These are phyloP conservation scores for Mycogone perniciosa DNA, from an alignment of 2,329 filamentous ascomycete genomes.

Conservation along the genomic window DNA sequence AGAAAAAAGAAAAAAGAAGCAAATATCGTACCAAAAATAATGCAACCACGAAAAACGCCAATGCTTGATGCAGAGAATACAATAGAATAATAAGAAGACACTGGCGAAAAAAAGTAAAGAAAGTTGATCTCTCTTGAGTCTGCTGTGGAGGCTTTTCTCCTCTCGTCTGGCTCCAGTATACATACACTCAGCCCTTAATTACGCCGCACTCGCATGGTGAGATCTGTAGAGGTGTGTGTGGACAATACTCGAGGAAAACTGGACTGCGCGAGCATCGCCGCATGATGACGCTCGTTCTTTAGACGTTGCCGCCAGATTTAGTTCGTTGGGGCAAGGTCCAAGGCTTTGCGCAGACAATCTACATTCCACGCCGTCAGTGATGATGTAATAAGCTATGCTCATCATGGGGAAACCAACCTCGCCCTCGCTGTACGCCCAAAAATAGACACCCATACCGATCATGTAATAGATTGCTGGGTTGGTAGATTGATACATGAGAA, in stretches of 20 bases:
- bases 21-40: background rate
- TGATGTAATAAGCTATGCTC: too few relatives aligned
- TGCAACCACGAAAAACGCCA: background rate
- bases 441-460: slow-evolving; percentile 79
- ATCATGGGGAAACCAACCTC: slow-evolving; percentile 58
- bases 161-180: background rate
- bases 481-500: slow-evolving; percentile 84
- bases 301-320: slow-evolving; percentile 19
- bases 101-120: background rate
- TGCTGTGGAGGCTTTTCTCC: too few relatives aligned
- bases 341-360: slow-evolving; percentile 63
- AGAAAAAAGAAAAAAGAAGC: background rate
- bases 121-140: background rate
- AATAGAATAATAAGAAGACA: background rate
- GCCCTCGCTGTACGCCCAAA: slow-evolving; percentile 95
- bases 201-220: too few relatives aligned
- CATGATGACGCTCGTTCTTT: background rate
- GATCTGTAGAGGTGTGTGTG: too few relatives aligned
- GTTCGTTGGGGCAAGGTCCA: slow-evolving; percentile 61
- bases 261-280: too few relatives aligned
- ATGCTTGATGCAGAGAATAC: background rate
- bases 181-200: background rate
- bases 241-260: too few relatives aligned
- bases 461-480: slow-evolving; percentile 91
- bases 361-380: background rate